Evolutionary conservation across 169 alveolate species (phyloP).

Genomic region (Eimeria brunetti): DNA sequence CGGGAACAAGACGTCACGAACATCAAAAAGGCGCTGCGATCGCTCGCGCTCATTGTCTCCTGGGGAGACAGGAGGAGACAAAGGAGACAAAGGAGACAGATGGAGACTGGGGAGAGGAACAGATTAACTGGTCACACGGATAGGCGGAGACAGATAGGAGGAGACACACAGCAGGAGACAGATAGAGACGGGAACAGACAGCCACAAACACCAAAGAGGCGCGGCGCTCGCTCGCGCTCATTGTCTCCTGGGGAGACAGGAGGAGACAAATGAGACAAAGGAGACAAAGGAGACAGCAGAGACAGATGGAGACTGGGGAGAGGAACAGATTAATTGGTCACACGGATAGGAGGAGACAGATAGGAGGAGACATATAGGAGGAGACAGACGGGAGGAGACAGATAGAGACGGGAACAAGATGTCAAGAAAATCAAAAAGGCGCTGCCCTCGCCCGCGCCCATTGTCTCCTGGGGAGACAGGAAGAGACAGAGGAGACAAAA

Average conservation of each 20-base stretch:
- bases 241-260: constrained; percentile 87
- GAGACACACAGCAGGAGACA: constrained; percentile 97
- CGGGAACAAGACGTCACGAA: constrained; percentile 98
- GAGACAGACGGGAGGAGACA: constrained; percentile 95
- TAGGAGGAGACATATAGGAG: constrained; percentile 94
- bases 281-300: too few relatives aligned
- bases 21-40: constrained; percentile 93
- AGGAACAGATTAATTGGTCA: too few relatives aligned
- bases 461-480: constrained; percentile 87
- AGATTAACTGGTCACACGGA: too few relatives aligned
- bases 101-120: too few relatives aligned
- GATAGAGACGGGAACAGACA: constrained; percentile 96
- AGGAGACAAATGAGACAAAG: too few relatives aligned
- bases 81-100: too few relatives aligned
- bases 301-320: too few relatives aligned
- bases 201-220: constrained; percentile 97
- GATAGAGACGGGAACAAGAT: constrained; percentile 96
- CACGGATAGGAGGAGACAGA: constrained; percentile 95
- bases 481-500: too few relatives aligned
- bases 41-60: constrained; percentile 90
- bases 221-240: constrained; percentile 91
- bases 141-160: constrained; percentile 93
- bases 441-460: constrained; percentile 91
- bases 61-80: too few relatives aligned
- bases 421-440: constrained; percentile 97